Conservation (phyloP, 176 grass and related monocot species). For the Neostapfia colusana region DNA sequence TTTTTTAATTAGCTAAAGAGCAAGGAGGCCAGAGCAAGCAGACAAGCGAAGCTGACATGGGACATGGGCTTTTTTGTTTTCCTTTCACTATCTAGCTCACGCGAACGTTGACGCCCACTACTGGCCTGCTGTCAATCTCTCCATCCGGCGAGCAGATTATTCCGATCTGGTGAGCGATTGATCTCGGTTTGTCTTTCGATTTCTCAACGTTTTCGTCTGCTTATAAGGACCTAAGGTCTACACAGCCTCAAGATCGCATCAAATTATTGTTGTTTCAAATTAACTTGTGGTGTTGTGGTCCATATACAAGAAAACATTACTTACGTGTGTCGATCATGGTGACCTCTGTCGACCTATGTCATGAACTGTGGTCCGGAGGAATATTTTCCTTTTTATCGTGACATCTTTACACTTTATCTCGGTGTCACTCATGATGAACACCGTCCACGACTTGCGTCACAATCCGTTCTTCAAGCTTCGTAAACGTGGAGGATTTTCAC, state of each 20-base stretch:
- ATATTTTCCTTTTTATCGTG: neutral
- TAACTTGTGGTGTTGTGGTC: too few relatives aligned
- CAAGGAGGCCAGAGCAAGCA: constrained; percentile 24
- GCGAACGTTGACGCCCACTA: constrained; percentile 41
- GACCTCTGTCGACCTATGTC: neutral
- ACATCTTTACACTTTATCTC: neutral
- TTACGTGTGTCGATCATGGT: too few relatives aligned
- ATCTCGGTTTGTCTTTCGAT: neutral
- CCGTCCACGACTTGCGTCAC: too few relatives aligned
- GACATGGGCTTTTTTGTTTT: neutral
- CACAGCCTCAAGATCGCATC: neutral
- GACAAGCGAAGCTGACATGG: constrained; percentile 37
- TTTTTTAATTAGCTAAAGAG: constrained; percentile 31
- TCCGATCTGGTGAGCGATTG: neutral
- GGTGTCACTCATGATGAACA: neutral
- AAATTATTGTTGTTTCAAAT: neutral
- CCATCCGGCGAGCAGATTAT: neutral
- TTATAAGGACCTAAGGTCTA: neutral
- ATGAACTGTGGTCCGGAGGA: neutral
- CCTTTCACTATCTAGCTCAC: too few relatives aligned
- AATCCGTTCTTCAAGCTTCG: neutral
- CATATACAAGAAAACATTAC: neutral
- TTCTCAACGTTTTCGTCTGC: neutral
- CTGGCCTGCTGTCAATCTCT: neutral
- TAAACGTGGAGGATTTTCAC: neutral